Conservation (phyloP, 345 rosid genomes). For the Acer yangbiense region DNA sequence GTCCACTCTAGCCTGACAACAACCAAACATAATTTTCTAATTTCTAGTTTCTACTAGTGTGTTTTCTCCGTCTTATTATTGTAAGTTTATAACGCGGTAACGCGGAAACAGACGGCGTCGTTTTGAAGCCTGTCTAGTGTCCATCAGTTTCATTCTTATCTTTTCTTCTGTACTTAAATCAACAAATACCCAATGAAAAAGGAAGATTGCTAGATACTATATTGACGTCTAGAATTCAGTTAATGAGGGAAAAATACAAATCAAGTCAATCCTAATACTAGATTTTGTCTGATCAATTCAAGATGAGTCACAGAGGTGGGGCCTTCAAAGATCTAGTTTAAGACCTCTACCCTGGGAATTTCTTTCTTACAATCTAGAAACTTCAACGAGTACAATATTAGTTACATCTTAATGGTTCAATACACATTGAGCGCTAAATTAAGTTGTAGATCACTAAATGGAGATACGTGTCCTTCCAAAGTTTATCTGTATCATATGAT, state of each 20-base stretch:
- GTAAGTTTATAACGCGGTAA: too few relatives aligned
- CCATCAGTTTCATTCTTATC: too few relatives aligned
- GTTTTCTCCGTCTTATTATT: not conserved
- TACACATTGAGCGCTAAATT: too few relatives aligned
- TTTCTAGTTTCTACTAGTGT: too few relatives aligned
- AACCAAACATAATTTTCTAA: not conserved
- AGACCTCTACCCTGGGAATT: not conserved
- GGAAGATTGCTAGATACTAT: too few relatives aligned
- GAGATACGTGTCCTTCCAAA: not conserved
- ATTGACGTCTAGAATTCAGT: too few relatives aligned
- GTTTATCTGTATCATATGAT: not conserved
- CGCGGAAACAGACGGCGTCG: not conserved
- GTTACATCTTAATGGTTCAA: not conserved
- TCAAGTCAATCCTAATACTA: not conserved
- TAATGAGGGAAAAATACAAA: not conserved
- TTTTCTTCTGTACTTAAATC: too few relatives aligned
- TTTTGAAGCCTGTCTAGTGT: too few relatives aligned
- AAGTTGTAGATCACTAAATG: not conserved
- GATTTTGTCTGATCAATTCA: not conserved
- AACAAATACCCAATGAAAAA: too few relatives aligned
- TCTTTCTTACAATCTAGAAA: not conserved
- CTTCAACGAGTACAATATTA: constrained; percentile 5
- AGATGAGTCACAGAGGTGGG: not conserved
- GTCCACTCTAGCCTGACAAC: not conserved
- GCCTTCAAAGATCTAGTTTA: too few relatives aligned